Percentiles rank a stretch among this genome's conserved stretches.
phyloP scores from a whole-genome alignment of 2,329 filamentous ascomycete species.

The Cadophora sp. region DNA sequence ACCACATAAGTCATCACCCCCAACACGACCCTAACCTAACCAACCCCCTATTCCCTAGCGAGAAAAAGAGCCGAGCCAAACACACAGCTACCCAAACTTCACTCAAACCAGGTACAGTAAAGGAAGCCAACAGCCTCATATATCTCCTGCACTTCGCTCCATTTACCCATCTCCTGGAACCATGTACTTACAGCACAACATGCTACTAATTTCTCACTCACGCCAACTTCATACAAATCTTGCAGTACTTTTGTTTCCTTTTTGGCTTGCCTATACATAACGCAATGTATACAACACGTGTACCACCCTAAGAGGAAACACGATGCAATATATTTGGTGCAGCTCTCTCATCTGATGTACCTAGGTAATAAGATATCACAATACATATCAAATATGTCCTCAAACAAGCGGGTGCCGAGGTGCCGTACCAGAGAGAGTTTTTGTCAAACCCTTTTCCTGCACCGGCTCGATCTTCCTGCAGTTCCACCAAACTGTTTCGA shows the following conservation, averaged over 20 bases:
- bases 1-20: neutral
- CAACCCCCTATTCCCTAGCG: conserved; percentile 4
- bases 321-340: neutral
- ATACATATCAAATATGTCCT: neutral
- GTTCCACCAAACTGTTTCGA: neutral
- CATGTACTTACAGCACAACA: neutral
- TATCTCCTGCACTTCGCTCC: neutral
- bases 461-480: conserved; percentile 1
- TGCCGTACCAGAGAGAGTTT: neutral
- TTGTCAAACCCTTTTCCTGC: neutral
- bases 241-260: neutral
- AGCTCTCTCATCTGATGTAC: neutral
- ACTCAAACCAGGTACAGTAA: neutral
- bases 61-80: neutral
- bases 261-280: neutral
- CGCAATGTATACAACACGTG: neutral
- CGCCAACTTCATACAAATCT: neutral
- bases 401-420: neutral
- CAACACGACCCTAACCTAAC: no score
- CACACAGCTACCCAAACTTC: neutral
- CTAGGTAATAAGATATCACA: conserved; percentile 3
- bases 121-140: neutral
- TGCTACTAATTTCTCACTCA: neutral
- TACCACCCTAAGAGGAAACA: neutral
- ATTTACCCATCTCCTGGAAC: conserved; percentile 12